Evolutionary conservation across 1,284 basidiomycete species (phyloP).

Genomic region (Ustanciosporium gigantosporum): DNA sequence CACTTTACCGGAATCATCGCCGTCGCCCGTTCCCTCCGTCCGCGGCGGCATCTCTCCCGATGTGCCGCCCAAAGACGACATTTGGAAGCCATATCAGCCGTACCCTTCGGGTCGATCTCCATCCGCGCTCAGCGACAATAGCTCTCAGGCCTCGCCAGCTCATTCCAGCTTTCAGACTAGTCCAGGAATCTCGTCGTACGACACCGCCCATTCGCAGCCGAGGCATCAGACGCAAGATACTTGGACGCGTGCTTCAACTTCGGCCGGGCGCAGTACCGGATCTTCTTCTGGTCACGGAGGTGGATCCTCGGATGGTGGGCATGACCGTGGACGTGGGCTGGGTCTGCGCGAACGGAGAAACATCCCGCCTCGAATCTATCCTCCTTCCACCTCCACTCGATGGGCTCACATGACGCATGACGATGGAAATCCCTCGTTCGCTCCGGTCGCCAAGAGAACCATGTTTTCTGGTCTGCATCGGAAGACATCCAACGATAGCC

Average conservation of each 20-base stretch:
- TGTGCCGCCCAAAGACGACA: slow-evolving; percentile 14
- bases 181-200: slow-evolving; percentile 8
- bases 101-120: slow-evolving; percentile 16
- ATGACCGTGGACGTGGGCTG: slow-evolving; percentile 6
- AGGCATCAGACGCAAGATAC: slow-evolving; percentile 26
- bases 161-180: not conserved
- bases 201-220: slow-evolving; percentile 4
- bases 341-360: slow-evolving; percentile 43
- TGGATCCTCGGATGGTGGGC: slow-evolving; percentile 19
- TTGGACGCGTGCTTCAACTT: slow-evolving; percentile 23
- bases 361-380: slow-evolving; percentile 46
- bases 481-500: slow-evolving; percentile 22
- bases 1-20: slow-evolving; percentile 2
- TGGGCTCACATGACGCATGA: slow-evolving; percentile 25
- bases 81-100: slow-evolving; percentile 17
- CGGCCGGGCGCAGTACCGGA: not conserved
- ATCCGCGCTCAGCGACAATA: slow-evolving; percentile 8
- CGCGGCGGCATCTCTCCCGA: slow-evolving; percentile 14
- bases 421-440: slow-evolving; percentile 4
- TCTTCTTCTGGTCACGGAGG: not conserved
- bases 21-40: slow-evolving; percentile 7
- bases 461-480: slow-evolving; percentile 2
- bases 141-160: slow-evolving; percentile 1
- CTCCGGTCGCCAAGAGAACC: not conserved
- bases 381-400: slow-evolving; percentile 31